These are phyloP conservation scores for Coemansia sp. DNA, from an alignment of 192 early-diverging fungal genomes.

Conservation along the genomic window DNA sequence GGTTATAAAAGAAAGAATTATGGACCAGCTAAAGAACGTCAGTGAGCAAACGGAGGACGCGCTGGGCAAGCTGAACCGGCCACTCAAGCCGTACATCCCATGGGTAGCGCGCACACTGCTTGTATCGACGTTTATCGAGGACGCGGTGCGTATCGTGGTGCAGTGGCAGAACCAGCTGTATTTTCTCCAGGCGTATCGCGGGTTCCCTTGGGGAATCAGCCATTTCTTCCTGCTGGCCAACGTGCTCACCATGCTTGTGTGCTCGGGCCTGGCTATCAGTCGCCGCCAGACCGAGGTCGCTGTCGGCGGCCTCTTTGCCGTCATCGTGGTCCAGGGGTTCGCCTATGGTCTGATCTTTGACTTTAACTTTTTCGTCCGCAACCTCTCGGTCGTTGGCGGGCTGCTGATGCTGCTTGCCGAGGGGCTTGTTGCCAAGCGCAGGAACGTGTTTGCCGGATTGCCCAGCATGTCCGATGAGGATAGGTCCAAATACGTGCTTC, in stretches of 20 bases:
- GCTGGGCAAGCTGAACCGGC: constrained; percentile 72
- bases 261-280: constrained; percentile 81
- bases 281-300: constrained; percentile 82
- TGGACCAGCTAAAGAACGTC: constrained; percentile 51
- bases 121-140: constrained; percentile 95
- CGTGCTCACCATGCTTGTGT: constrained; percentile 80
- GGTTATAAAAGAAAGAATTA: constrained; percentile 1
- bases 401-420: constrained; percentile 95
- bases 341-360: constrained; percentile 96
- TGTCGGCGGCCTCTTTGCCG: constrained; percentile 77
- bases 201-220: constrained; percentile 77
- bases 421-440: constrained; percentile 62
- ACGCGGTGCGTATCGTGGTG: constrained; percentile 81
- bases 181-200: constrained; percentile 78
- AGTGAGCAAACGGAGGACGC: constrained; percentile 71
- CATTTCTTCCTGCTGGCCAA: constrained; percentile 87
- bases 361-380: constrained; percentile 85
- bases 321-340: constrained; percentile 84
- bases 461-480: constrained; percentile 83
- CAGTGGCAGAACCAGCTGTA: constrained; percentile 90
- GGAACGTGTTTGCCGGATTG: constrained; percentile 83
- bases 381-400: constrained; percentile 91
- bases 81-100: constrained; percentile 90
- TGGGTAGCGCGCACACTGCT: constrained; percentile 90
- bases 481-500: constrained; percentile 86